Evolutionary conservation across 129 eudicot species (phyloP), one percentile per base, ranked within the genome.

Genomic region (Smallanthus sonchifolius): DNA sequence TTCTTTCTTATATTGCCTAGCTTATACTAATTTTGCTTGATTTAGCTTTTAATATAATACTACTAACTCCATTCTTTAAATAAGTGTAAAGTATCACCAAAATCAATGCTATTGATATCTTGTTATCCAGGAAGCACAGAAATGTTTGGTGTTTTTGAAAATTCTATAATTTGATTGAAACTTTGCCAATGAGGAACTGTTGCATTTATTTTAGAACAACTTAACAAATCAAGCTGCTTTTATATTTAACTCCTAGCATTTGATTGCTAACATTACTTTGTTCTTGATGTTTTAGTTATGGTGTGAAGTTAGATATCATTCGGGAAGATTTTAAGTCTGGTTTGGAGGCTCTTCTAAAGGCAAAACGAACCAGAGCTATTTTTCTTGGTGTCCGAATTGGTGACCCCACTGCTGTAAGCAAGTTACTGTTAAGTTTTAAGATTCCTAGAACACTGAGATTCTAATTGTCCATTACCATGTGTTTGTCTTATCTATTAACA

Each of bases 381-480:
- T 94, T 94, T 76, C 91, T 94, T 59, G 96, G 99, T 80, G 99
- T 94, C 47, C 87, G 99, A 69, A 88, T 88, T 72, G 99, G 99
- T 51, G 99, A 94, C 76, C 99, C 99, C 30, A 94, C 99, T 64
- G 99, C 96, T 72, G 98, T 90, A 91, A 71, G 60, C 63, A 47
- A 14, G 37, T 28, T 45, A 39, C 16, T 45, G 11, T 9, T 35
- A 61, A 32, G 67, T 14, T 72, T 48, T 67, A 34, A 39, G 6
- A 40, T 67, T 39, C 37, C 15, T 67, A 35, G 36, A 55, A 70
- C 56, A 6, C 59, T 28, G 48, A 15, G 67, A 48, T 35, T 36
- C 54, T 16, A 15, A 35, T 42, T 54, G 38, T 56, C 65, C 32
- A 7, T 36, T 72, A 43, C 19, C 16, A 24, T 60, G 52, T 36